Evolutionary conservation across 345 rosid species (phyloP).

Genomic region (Arabidopsis suecica): DNA sequence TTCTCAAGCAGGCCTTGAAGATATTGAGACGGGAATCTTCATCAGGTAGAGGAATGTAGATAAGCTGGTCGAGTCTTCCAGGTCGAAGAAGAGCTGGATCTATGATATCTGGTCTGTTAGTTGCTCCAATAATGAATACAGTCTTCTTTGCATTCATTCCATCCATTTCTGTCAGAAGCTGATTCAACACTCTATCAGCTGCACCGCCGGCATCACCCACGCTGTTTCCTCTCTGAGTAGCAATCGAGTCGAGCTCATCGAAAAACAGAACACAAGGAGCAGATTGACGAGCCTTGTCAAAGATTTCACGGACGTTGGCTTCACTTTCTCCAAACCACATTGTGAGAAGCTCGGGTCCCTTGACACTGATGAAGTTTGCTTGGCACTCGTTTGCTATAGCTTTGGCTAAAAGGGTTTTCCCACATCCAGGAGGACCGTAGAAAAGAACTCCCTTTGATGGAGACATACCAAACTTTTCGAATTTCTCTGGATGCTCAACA

Average conservation of each 20-base stretch:
- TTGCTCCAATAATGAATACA: constrained; percentile 93
- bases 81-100: constrained; percentile 96
- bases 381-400: constrained; percentile 98
- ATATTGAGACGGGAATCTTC: constrained; percentile 88
- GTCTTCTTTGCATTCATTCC: constrained; percentile 98
- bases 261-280: constrained; percentile 96
- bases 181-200: constrained; percentile 94
- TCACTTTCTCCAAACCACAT: constrained; percentile 99
- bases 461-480: constrained; percentile 96
- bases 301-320: constrained; percentile 94
- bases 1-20: constrained; percentile 87
- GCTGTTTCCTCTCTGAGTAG: constrained; percentile 98
- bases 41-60: constrained; percentile 95
- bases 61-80: constrained; percentile 92
- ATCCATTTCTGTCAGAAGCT: constrained; percentile 97
- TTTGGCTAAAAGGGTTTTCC: constrained; percentile 96
- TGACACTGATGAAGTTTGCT: constrained; percentile 94
- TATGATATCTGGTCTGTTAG: constrained; percentile 92
- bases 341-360: constrained; percentile 94
- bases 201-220: constrained; percentile 94
- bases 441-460: constrained; percentile 96
- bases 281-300: constrained; percentile 94
- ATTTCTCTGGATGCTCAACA: constrained; percentile 98
- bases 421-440: constrained; percentile 98
- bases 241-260: constrained; percentile 96